Percentiles rank a stretch among this genome's conserved stretches.
Evolutionary conservation across 1,139 yeast species (phyloP).

Genomic region (Magnusiomyces tetraspermus): DNA sequence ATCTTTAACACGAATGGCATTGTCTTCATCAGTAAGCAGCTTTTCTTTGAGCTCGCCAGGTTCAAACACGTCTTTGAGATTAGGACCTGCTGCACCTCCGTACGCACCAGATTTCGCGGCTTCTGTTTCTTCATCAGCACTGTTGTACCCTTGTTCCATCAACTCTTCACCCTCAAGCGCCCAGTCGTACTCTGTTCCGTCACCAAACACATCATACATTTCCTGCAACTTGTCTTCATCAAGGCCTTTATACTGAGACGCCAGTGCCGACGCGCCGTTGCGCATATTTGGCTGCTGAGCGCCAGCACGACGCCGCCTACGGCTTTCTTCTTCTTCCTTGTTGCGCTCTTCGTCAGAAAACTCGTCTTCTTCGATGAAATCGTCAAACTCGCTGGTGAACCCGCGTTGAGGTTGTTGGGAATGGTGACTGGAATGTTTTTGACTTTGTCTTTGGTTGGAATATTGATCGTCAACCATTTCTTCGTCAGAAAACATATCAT

Average conservation of each 20-base stretch:
- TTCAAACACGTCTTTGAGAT: constrained; percentile 84
- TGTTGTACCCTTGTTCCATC: constrained; percentile 39
- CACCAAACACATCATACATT: constrained; percentile 90
- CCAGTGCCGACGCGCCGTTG: constrained; percentile 31
- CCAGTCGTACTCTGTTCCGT: constrained; percentile 97
- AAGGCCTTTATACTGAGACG: constrained; percentile 62
- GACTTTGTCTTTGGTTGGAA: no score
- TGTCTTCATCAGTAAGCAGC: constrained; percentile 87
- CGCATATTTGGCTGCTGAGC: constrained; percentile 26
- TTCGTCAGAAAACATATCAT: constrained; percentile 23
- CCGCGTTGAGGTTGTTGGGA: constrained; percentile 17
- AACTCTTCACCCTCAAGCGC: constrained; percentile 59
- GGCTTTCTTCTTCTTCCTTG: constrained; percentile 23
- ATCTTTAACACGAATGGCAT: constrained; percentile 75
- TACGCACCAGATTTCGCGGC: constrained; percentile 41
- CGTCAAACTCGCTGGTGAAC: constrained; percentile 75
- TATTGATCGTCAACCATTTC: constrained; percentile 63
- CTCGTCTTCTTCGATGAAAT: constrained; percentile 94
- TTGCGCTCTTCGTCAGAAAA: constrained; percentile 78
- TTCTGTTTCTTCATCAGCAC: constrained; percentile 31
- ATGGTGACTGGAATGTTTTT: constrained; percentile 35
- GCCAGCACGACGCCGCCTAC: constrained; percentile 15
- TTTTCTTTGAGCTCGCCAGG: constrained; percentile 86
- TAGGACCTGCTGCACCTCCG: constrained; percentile 42
- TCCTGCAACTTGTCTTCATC: constrained; percentile 92